Evolutionary conservation across 305 asterid genomes (phyloP).

Genomic region (Rubia balearica): DNA sequence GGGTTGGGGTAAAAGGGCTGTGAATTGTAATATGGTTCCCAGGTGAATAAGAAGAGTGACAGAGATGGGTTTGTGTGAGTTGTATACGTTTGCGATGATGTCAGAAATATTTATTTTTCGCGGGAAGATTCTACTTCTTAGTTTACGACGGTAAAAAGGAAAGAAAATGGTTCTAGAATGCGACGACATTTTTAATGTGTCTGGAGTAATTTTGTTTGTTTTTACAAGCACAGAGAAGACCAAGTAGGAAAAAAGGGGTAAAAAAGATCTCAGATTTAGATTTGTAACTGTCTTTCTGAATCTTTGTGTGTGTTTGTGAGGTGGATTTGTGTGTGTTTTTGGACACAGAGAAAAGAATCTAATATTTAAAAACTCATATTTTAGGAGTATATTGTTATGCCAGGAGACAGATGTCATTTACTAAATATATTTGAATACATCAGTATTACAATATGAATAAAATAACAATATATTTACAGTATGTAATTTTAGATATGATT

Average conservation of each 20-base stretch:
- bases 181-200: neutral
- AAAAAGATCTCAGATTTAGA: neutral
- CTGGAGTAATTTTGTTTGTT: neutral
- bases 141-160: neutral
- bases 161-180: neutral
- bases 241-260: neutral
- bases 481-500: no score
- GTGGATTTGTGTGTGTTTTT: conserved; percentile 5
- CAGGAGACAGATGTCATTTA: neutral
- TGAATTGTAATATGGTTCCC: neutral
- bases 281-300: neutral
- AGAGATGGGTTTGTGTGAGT: neutral
- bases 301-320: conserved; percentile 5
- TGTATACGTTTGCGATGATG: conserved; percentile 4
- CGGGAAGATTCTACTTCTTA: conserved; percentile 4
- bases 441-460: neutral
- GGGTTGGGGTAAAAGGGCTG: neutral
- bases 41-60: neutral
- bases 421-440: neutral
- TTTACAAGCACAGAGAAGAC: conserved; percentile 8
- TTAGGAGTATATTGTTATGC: neutral
- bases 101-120: neutral
- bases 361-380: neutral
- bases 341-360: neutral
- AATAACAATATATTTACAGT: neutral